phyloP scores from a whole-genome alignment of 2,329 filamentous ascomycete genomes.

The Verticillium albo-atrum region DNA sequence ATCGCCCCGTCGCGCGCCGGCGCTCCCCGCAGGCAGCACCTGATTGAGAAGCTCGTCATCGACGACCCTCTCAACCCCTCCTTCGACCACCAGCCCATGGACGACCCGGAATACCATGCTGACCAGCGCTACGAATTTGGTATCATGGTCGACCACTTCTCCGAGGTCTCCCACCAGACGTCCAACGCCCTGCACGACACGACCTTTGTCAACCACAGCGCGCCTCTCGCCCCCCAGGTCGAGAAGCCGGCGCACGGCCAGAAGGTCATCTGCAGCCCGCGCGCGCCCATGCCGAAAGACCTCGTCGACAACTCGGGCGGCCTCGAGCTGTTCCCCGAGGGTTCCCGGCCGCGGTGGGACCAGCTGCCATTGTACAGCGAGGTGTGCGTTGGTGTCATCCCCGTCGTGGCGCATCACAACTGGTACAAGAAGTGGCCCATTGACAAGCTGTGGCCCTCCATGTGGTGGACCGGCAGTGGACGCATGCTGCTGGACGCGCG shows the following conservation, averaged over 20 bases:
- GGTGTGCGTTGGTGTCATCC: constrained; percentile 20
- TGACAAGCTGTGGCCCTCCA: constrained; percentile 17
- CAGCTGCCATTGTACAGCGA: constrained; percentile 21
- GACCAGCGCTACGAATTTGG: constrained; percentile 18
- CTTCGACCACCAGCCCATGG: constrained; percentile 16
- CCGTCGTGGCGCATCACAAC: constrained; percentile 24
- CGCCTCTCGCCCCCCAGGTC: constrained; percentile 14
- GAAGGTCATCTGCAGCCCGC: constrained; percentile 12
- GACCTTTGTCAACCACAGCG: constrained; percentile 16
- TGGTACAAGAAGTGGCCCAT: constrained; percentile 14
- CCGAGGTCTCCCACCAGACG: constrained; percentile 18
- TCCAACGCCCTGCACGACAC: constrained; percentile 16
- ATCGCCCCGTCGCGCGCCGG: constrained; percentile 15
- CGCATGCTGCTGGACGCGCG: constrained; percentile 14
- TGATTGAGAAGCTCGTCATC: constrained; percentile 10
- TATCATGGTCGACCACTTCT: constrained; percentile 22
- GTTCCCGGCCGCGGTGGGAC: constrained; percentile 15
- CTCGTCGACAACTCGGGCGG: constrained; percentile 5
- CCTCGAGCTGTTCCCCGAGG: constrained; percentile 2
- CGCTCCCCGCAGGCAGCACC: constrained; percentile 11
- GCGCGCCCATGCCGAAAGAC: constrained; percentile 12
- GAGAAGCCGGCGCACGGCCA: constrained; percentile 5
- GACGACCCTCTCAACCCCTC: constrained; percentile 17
- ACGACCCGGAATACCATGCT: constrained; percentile 13
- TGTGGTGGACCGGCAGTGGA: constrained; percentile 18